A percentile compares a stretch with the other conserved stretches of the same genome.
Conservation (phyloP, 2,329 filamentous ascomycete genomes). For the Sporothrix euskadiensis region DNA sequence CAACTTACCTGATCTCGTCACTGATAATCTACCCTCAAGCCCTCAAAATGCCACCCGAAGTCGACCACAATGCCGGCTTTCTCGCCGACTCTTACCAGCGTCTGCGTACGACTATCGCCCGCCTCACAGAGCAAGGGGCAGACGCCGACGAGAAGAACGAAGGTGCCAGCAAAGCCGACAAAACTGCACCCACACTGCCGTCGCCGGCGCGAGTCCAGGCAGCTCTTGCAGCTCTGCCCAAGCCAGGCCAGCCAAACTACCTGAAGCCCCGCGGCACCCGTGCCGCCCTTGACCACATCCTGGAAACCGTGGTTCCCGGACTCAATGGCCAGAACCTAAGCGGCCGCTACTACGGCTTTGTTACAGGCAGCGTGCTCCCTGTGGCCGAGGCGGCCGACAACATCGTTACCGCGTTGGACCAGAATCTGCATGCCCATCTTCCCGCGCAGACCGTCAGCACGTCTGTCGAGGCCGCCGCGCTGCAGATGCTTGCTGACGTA, state of each 20-base stretch:
- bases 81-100: constrained; percentile 33
- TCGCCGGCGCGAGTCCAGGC: constrained; percentile 36
- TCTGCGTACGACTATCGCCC: constrained; percentile 30
- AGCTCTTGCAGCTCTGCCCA: constrained; percentile 47
- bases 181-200: constrained; percentile 50
- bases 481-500: constrained; percentile 68
- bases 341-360: constrained; percentile 81
- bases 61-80: constrained; percentile 25
- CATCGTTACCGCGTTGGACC: constrained; percentile 76
- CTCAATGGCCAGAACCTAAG: constrained; percentile 67
- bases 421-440: constrained; percentile 82
- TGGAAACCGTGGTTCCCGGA: constrained; percentile 53
- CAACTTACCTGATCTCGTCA: neutral
- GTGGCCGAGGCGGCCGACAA: constrained; percentile 81
- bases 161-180: neutral
- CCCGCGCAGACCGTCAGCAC: constrained; percentile 74
- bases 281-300: constrained; percentile 47
- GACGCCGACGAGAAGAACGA: neutral
- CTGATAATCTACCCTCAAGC: neutral
- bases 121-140: constrained; percentile 19
- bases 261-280: constrained; percentile 39
- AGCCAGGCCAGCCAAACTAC: constrained; percentile 37
- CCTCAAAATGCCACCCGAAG: neutral
- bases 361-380: constrained; percentile 78
- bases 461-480: constrained; percentile 70